Conservation (phyloP, 129 eudicot genomes). For the Sambucus nigra region DNA sequence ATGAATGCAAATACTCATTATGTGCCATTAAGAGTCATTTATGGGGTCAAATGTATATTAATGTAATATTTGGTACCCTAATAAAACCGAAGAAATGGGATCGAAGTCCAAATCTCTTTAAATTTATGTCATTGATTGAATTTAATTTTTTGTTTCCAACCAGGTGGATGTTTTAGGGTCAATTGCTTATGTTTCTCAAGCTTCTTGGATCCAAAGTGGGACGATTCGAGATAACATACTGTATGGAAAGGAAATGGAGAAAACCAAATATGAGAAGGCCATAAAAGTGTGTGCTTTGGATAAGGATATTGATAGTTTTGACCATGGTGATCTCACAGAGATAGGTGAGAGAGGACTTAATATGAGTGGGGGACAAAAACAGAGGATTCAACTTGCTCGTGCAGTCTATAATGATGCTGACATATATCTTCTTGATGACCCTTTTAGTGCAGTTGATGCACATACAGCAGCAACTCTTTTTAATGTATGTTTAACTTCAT, state of each 20-base stretch:
- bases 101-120: no score
- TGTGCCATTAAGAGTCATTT: no score
- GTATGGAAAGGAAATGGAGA: slow-evolving; percentile 66
- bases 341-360: slow-evolving; percentile 83
- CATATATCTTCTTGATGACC: slow-evolving; percentile 81
- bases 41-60: no score
- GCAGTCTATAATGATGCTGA: slow-evolving; percentile 81
- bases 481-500: slow-evolving; percentile 29
- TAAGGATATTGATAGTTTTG: slow-evolving; percentile 54
- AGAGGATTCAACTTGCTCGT: slow-evolving; percentile 81
- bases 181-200: slow-evolving; percentile 73
- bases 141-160: slow-evolving; percentile 7
- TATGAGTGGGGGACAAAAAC: slow-evolving; percentile 90
- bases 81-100: no score
- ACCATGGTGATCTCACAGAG: slow-evolving; percentile 73
- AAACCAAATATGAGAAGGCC: slow-evolving; percentile 40
- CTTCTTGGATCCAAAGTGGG: slow-evolving; percentile 85
- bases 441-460: slow-evolving; percentile 91
- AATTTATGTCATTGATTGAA: slow-evolving; percentile 4
- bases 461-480: slow-evolving; percentile 78
- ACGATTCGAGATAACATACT: slow-evolving; percentile 71
- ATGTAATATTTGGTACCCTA: no score
- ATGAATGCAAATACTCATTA: no score
- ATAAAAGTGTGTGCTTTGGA: slow-evolving; percentile 61
- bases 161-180: slow-evolving; percentile 62